Evolutionary conservation across 2,329 filamentous ascomycete species (phyloP), one percentile per base, ranked within the genome.

Genomic region (Hymenoscyphus fructigenus): DNA sequence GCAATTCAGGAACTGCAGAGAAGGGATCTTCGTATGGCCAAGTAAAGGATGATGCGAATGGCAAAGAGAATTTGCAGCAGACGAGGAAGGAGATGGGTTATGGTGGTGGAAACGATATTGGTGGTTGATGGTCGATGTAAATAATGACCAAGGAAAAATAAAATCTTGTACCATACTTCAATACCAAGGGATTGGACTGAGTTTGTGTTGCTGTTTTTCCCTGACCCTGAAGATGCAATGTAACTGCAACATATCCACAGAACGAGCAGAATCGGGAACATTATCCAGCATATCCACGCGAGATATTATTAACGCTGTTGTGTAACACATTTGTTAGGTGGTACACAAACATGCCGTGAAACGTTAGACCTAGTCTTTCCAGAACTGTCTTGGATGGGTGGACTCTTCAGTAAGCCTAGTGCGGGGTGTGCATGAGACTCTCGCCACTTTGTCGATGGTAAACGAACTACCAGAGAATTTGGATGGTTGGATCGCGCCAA

Each of bases 81-180:
- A 76, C 76, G 73, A 80, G 83, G 73, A 78, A 78, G 71, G 78
- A 78, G 73, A 82, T 85, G 74, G 83, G 82, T 36, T 85, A 86
- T 77, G 84, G 82, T 20, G 79, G 77, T 69, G 78, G 84, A 78
- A 78, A 82, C 76, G 81, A 77, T 57, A 78, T 88, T 76, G 85
- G 85, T 41, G 85, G 80, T 65, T 86, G 75, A 70, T 5, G 36
- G 5, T 57, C 2, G 3, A 47, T 29, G 26, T 5, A 47, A 47
- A 28, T 12, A 10, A 32, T 3, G 53, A 20, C 26, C 6, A 29
- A 5, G 53, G 15, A 32, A 32, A 32, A 7, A 32, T 6, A 6
- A 6, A 32, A 32, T 32, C 5, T 3, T n/a, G n/a, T n/a, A n/a
- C 28, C 6, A 6, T 29, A 29, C 6, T 3, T 29, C 29, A 32